Base-by-base conservation (phyloP, 2,329 filamentous ascomycete species). In the Orbilia oligospora region DNA sequence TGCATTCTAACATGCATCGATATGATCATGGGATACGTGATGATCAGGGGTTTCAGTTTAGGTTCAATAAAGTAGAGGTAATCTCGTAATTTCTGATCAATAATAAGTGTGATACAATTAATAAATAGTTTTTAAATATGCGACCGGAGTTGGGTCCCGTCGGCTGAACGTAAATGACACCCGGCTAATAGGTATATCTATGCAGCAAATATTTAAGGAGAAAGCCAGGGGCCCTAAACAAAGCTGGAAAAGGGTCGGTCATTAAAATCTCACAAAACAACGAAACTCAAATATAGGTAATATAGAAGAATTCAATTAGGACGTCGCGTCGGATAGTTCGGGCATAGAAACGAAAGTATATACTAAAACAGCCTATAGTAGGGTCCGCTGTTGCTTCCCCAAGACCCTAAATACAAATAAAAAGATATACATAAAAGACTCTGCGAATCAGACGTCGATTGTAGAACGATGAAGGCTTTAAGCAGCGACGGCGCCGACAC, bases 401-500 rank as follows among this genome's bases (percentile, higher is more conserved):
- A 16, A 61, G 56, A 61, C 56, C 56, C 56, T 61, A 61, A 61
- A 61, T 44, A 61, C 56, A 61, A 61, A 61, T 44, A 44, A 61
- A 61, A 61, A 61, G 56, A 36, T 61, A 61, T 61, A 61, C 56
- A 61, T 61, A 36, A 61, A 61, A 61, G 56, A 61, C 56, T 61
- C 56, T 61, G 56, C 56, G 56, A 61, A 61, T 61, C 56, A 61
- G 36, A 61, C 56, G 56, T 44, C 56, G 36, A 20, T 20, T 61
- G 36, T 18, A 41, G 33, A 61, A 61, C 56, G 27, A 36, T 36
- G 0, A 44, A 61, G 20, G 36, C 56, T 56, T 72, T 72, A 78
- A 78, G 75, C 53, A 38, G 55, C 75, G 48, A 78, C 75, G 22
- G 75, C 75, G 51, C 75, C 75, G 53, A 78, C 75, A 65, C 75